Evolutionary conservation across 2,329 filamentous ascomycete species (phyloP).

Genomic region (Sporothrix pallida): DNA sequence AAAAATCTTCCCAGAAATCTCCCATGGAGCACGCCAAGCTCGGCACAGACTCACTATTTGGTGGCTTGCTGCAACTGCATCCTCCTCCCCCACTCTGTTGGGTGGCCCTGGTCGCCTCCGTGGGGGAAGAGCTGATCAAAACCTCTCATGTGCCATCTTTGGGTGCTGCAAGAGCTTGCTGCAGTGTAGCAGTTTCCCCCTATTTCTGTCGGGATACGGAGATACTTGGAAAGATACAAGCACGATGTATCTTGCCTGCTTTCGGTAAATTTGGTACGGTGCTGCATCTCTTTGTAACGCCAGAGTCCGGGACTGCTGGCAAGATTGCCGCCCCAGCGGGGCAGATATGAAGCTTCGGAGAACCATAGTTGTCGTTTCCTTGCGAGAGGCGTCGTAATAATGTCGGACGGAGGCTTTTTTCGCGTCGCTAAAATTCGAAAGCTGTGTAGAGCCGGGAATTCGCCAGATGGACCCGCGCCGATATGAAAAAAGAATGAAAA

Average conservation of each 20-base stretch:
- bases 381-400: background rate
- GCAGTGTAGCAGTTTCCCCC: slow-evolving; percentile 2
- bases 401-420: background rate
- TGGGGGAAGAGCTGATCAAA: slow-evolving; percentile 21
- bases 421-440: background rate
- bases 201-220: background rate
- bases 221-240: background rate
- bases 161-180: background rate
- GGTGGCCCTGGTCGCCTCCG: slow-evolving; percentile 17
- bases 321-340: slow-evolving; percentile 9
- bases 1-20: background rate
- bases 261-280: background rate
- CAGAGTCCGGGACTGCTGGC: background rate
- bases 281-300: slow-evolving; percentile 7
- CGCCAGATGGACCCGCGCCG: slow-evolving; percentile 7
- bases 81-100: background rate
- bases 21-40: slow-evolving; percentile 8
- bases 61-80: background rate
- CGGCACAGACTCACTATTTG: slow-evolving; percentile 14
- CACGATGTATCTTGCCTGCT: too few species aligned
- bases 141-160: background rate
- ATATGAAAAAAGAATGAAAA: slow-evolving; percentile 1
- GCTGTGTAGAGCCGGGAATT: background rate
- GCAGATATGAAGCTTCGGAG: background rate
- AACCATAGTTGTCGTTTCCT: background rate